Evolutionary conservation across 2,329 filamentous ascomycete species (phyloP), one percentile per base, ranked within the genome.

Genomic region (Cladosporium sp.): DNA sequence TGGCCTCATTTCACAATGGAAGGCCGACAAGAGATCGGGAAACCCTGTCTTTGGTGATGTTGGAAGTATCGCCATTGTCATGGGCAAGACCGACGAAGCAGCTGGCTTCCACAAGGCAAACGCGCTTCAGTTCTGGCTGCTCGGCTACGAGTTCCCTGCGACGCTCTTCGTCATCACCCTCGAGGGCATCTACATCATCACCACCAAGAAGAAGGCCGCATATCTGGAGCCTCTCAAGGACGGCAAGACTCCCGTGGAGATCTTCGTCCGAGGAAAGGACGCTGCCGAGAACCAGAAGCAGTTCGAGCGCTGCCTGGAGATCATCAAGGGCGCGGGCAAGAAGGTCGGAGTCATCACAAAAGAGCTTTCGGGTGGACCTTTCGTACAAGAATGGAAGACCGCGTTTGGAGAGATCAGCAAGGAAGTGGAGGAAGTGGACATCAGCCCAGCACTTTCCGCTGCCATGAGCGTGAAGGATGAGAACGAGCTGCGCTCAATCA

Each of bases 81-180:
- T 97, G 87, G 95, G 95, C 80, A 99, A 97, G 84, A 93, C 93
- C 70, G 92, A 95, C 75, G 93, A 97, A 75, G 86, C 87, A 51
- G 90, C 90, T 69, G 89, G 90, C 74, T 97, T 96, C 74, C 89
- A 94, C 80, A 99, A 99, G 85, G 96, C 93, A 76, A 97, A 97
- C 79, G 93, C 95, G 26, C 90, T 97, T 80, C 95, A 98, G 83
- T 96, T 98, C 80, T 99, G 96, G 96, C 86, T 99, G 65, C 87
- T 99, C 69, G 95, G 95, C 74, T 99, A 99, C 84, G 95, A 99
- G 79, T 99, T 99, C 76, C 95, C 95, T 38, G 93, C 94, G 47
- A 99, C 95, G 0, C 84, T 99, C 70, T 92, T 99, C 84, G 86
- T 99, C 62, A 89, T 99, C 78, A 98, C 94, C 1, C 83, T 89